A percentile compares a stretch with the other conserved stretches of the same genome.
Evolutionary conservation across 495 filamentous ascomycete genomes (phyloP).

Genomic region (Trichocladium antarcticum): DNA sequence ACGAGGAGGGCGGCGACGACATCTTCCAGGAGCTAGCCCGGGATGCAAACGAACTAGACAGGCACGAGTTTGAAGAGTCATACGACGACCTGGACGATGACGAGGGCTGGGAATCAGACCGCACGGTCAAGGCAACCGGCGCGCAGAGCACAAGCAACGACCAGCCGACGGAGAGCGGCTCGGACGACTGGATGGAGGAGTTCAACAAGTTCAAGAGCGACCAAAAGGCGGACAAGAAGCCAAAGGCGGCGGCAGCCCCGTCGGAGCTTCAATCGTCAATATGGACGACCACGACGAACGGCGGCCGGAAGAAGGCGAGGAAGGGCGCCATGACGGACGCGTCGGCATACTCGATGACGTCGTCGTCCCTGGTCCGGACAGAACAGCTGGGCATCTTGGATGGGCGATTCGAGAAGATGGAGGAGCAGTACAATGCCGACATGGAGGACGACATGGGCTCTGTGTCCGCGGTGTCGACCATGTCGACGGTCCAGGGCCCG

Average conservation of each 20-base stretch:
- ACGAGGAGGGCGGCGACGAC: constrained; percentile 63
- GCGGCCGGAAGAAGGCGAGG: constrained; percentile 70
- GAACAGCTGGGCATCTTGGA: constrained; percentile 82
- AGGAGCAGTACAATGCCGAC: constrained; percentile 71
- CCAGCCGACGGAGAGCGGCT: constrained; percentile 33
- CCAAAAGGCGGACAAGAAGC: constrained; percentile 39
- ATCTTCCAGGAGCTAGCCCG: constrained; percentile 69
- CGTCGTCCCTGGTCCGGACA: constrained; percentile 75
- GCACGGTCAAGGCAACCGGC: constrained; percentile 62
- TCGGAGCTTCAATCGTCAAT: constrained; percentile 62
- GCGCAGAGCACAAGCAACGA: constrained; percentile 37
- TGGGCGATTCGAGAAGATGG: constrained; percentile 80
- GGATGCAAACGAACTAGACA: constrained; percentile 51
- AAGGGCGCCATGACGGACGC: constrained; percentile 83
- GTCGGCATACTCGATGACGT: constrained; percentile 93
- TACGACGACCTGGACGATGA: constrained; percentile 47
- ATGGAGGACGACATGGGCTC: constrained; percentile 45
- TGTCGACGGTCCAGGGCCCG: constrained; percentile 44
- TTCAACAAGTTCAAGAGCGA: constrained; percentile 85
- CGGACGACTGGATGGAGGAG: constrained; percentile 71
- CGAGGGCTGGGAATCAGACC: constrained; percentile 89
- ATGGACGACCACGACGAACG: constrained; percentile 67
- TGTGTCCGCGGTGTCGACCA: constrained; percentile 36
- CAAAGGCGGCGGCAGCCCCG: constrained; percentile 33
- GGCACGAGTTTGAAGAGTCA: constrained; percentile 43